Base-by-base conservation (phyloP, 2,329 filamentous ascomycete genomes). In the Monosporascus ibericus region DNA sequence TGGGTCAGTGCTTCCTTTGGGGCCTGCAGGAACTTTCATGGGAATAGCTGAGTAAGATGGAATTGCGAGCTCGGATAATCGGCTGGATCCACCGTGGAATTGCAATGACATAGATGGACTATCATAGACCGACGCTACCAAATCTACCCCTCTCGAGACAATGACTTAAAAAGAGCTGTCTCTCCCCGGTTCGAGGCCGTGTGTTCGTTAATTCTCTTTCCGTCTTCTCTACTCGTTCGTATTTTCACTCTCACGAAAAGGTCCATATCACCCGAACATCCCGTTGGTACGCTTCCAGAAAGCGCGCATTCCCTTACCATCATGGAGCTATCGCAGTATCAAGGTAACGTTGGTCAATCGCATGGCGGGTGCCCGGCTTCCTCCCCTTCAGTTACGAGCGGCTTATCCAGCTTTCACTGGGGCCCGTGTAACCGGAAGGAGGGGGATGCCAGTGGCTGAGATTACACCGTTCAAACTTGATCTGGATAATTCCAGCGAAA, bases 401-500 rank as follows among this genome's bases (percentile, higher is more conserved):
- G 37, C 34, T 8, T 14, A 40, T 38, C 27, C 48, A 40, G 38
- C 39, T 51, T 53, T 50, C 58, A 52, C 56, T 51, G 54, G 48
- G 44, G 48, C 50, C 18, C 49, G 37, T 52, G 49, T 49, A 50
- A 52, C 40, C 11, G 4, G 14, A 24, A 49, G 51, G 53, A 48
- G 51, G 51, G 51, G 51, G 51, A 30, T 48, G 27, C 57, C 48
- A 57, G 53, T 46, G 56, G 58, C 58, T 60, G 58, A 60, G 58
- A 60, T 59, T 59, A 62, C 58, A 61, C 63, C 59, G 60, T 62
- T 59, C 63, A 62, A 88, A 90, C 86, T 89, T 89, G 86, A 88
- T 87, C 85, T 87, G 84, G 83, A 85, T 86, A 88, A 88, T 88
- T 79, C 85, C 85, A 88, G 86, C 86, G 87, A 85, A 89, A 89